Conservation (phyloP, 176 grass and related monocot species). For the Secale cereale region DNA sequence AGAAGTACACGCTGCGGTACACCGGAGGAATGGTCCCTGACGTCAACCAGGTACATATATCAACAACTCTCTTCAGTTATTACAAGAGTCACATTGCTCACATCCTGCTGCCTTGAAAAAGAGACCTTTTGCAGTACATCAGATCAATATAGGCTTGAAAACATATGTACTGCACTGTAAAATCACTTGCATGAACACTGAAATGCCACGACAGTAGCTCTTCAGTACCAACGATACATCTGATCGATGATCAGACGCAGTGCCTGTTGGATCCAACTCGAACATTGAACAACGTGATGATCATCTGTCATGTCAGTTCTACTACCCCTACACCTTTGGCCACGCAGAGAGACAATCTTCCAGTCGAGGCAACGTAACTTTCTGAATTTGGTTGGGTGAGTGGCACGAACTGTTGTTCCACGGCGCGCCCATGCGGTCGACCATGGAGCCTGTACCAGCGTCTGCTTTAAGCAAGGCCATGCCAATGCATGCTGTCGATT, state of each 20-base stretch:
- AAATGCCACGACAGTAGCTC: not conserved
- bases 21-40: conserved; percentile 99
- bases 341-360: not conserved
- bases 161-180: too few relatives aligned
- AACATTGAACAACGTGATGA: not conserved
- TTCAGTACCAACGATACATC: not conserved
- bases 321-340: not conserved
- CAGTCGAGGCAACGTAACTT: conserved; percentile 26
- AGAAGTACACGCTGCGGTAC: conserved; percentile 98
- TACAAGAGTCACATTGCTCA: not conserved
- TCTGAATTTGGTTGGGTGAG: conserved; percentile 23
- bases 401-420: conserved; percentile 21
- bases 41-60: conserved; percentile 83
- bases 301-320: not conserved
- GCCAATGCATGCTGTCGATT: conserved; percentile 5
- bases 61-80: not conserved
- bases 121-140: too few relatives aligned
- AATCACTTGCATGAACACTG: not conserved
- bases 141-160: too few relatives aligned
- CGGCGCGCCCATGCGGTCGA: conserved; percentile 11
- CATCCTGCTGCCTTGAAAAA: too few relatives aligned
- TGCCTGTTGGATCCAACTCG: not conserved
- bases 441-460: not conserved
- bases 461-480: conserved; percentile 45
- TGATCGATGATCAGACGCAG: not conserved